Evolutionary conservation across 116 monocot genomes (phyloP).

Genomic region (Iris pallida): DNA sequence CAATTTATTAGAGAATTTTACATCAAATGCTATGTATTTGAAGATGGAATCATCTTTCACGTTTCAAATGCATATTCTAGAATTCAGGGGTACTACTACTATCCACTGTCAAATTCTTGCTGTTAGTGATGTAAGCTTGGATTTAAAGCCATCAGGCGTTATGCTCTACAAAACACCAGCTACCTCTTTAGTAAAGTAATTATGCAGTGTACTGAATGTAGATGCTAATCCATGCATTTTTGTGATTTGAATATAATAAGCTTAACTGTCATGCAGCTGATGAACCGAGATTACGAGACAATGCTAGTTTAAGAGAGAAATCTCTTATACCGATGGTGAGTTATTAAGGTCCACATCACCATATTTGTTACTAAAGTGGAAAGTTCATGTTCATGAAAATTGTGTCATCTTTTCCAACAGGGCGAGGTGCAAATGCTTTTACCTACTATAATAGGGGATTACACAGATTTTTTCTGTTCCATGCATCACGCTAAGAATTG

Average conservation of each 20-base stretch:
- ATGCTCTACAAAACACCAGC: neutral
- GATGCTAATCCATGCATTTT: neutral
- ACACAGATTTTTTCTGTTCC: conserved; percentile 93
- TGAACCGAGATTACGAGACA: conserved; percentile 73
- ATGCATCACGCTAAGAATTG: conserved; percentile 89
- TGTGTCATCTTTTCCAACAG: conserved; percentile 32
- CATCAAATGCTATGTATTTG: too few relatives aligned
- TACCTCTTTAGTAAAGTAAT: too few relatives aligned
- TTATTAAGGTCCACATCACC: neutral
- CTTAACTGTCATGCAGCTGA: conserved; percentile 48
- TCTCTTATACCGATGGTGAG: conserved; percentile 71
- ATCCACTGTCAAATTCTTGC: too few relatives aligned
- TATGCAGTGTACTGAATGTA: too few relatives aligned
- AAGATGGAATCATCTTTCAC: too few relatives aligned
- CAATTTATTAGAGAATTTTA: too few relatives aligned
- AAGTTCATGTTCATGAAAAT: conserved; percentile 2
- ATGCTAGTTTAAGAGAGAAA: conserved; percentile 63
- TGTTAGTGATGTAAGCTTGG: neutral
- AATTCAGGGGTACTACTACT: too few relatives aligned
- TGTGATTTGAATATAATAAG: neutral
- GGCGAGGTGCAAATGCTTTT: conserved; percentile 83
- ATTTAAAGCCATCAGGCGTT: neutral
- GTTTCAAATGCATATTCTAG: too few relatives aligned
- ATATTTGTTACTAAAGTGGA: conserved; percentile 2
- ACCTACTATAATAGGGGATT: conserved; percentile 79